phyloP scores from a whole-genome alignment of 371 early-diverging fungal genomes.

The Basidiobolus meristosporus region DNA sequence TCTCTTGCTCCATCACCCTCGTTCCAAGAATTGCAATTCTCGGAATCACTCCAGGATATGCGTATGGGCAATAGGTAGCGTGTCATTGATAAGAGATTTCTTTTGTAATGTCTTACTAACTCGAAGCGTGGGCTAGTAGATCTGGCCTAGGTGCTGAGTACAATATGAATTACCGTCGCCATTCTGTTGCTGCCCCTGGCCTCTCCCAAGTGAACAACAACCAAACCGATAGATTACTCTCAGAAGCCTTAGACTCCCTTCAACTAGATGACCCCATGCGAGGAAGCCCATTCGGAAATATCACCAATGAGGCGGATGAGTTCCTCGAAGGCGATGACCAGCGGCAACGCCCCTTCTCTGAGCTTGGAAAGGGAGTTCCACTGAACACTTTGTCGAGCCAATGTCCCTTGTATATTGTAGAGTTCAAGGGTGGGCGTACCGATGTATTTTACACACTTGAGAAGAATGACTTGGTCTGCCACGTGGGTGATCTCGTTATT shows the following conservation, averaged over 20 bases:
- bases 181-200: conserved; percentile 19
- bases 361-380: conserved; percentile 22
- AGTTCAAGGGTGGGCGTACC: conserved; percentile 75
- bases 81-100: no score
- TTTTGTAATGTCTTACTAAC: no score
- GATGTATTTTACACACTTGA: conserved; percentile 55
- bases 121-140: no score
- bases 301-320: conserved; percentile 10
- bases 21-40: no score
- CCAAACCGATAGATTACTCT: no score
- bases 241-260: conserved; percentile 10
- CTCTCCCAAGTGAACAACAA: no score
- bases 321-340: no score
- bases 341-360: conserved; percentile 3
- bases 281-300: conserved; percentile 4
- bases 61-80: no score
- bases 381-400: conserved; percentile 20
- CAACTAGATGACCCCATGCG: conserved; percentile 4
- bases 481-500: conserved; percentile 63
- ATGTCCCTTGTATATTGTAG: conserved; percentile 49
- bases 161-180: no score
- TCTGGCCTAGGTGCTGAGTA: no score
- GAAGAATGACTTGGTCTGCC: conserved; percentile 15
- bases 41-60: no score
- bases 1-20: no score